Percentiles rank a stretch among this genome's conserved stretches.
Conservation (phyloP, 2,329 filamentous ascomycete species). For the Colletotrichum liaoningense region DNA sequence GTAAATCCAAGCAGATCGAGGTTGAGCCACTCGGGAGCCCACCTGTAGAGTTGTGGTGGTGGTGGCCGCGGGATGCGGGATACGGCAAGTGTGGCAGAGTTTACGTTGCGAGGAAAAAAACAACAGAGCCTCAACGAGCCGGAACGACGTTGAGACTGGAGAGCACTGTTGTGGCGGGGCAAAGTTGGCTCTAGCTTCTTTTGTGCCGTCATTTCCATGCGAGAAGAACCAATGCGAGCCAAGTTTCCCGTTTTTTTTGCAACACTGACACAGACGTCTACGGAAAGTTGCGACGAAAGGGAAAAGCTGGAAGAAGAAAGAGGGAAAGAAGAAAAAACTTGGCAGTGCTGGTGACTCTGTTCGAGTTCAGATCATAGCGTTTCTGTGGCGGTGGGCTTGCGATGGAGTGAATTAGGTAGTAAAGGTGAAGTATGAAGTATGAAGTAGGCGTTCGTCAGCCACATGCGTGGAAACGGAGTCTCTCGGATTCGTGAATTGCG, state of each 20-base stretch:
- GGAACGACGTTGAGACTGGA: not conserved
- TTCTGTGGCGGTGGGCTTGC: not conserved
- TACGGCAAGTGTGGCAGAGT: not conserved
- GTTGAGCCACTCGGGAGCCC: not conserved
- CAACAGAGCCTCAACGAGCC: not conserved
- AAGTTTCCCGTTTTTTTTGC: not conserved
- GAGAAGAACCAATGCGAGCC: not conserved
- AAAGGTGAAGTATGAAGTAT: not conserved
- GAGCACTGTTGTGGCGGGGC: not conserved
- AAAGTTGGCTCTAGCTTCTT: not conserved
- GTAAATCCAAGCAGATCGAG: not conserved
- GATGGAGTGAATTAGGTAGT: not conserved
- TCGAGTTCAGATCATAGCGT: not conserved
- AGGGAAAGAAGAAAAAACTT: not conserved
- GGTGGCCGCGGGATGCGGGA: not conserved
- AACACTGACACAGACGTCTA: constrained; percentile 3
- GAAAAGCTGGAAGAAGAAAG: too few relatives aligned
- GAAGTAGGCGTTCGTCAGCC: not conserved
- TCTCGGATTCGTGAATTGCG: not conserved
- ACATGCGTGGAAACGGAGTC: not conserved
- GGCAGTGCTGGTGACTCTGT: not conserved
- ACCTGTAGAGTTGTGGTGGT: not conserved
- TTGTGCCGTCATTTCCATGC: constrained; percentile 1
- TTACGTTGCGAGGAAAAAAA: not conserved
- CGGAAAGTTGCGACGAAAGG: not conserved